Percentiles rank a stretch among this genome's conserved stretches.
phyloP scores from a whole-genome alignment of 768 basidiomycete species.

The Rhizopogon roseolus region DNA sequence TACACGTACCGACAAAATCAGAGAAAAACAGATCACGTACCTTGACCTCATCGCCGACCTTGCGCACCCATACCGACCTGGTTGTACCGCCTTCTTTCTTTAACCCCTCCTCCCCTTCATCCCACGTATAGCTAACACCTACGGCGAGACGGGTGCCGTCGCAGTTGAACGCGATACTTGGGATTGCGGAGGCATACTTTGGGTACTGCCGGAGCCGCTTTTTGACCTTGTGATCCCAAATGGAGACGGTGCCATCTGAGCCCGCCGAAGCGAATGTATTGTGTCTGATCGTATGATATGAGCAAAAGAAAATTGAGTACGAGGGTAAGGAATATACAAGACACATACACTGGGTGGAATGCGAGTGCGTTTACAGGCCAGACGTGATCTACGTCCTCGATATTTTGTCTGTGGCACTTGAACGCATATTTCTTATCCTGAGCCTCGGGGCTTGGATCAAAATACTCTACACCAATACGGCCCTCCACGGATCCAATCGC shows the following conservation, averaged over 20 bases:
- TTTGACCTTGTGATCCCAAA: slow-evolving; percentile 97
- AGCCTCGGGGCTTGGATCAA: slow-evolving; percentile 69
- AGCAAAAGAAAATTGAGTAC: not conserved
- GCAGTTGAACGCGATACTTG: slow-evolving; percentile 75
- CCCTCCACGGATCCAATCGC: slow-evolving; percentile 94
- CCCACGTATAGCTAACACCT: slow-evolving; percentile 88
- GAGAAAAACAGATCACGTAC: slow-evolving; percentile 28
- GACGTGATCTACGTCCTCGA: slow-evolving; percentile 90
- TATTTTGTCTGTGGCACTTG: slow-evolving; percentile 91
- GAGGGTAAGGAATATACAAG: not conserved
- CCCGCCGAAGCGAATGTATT: slow-evolving; percentile 96
- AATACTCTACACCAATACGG: slow-evolving; percentile 95
- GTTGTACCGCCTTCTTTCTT: slow-evolving; percentile 57
- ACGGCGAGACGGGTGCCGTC: slow-evolving; percentile 81
- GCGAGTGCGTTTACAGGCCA: slow-evolving; percentile 96
- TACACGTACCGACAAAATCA: not conserved
- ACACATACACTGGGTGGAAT: slow-evolving; percentile 78
- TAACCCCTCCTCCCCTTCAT: slow-evolving; percentile 72
- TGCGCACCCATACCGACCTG: slow-evolving; percentile 49
- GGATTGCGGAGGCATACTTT: slow-evolving; percentile 71
- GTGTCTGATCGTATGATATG: slow-evolving; percentile 41
- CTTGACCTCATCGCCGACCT: slow-evolving; percentile 75
- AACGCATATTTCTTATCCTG: slow-evolving; percentile 87
- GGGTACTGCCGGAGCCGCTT: slow-evolving; percentile 91
- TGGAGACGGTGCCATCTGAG: slow-evolving; percentile 88